Evolutionary conservation across 73 alveolate genomes (phyloP), one percentile per base, ranked within the genome.

Genomic region (Durusdinium trenchii): DNA sequence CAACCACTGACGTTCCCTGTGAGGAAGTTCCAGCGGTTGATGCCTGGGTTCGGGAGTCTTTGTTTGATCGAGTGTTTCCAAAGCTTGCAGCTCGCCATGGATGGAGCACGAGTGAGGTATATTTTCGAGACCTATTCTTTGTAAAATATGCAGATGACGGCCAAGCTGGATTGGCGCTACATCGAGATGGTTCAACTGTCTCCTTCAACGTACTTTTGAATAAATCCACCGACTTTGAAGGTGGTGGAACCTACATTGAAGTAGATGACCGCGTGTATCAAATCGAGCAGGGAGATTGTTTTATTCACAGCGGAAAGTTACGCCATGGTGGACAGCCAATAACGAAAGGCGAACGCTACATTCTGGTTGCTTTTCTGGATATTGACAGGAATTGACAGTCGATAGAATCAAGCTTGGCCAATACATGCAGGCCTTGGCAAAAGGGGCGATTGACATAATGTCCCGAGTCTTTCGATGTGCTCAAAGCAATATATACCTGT

Each of bases 311-410:
- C 43, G 98, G 98, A 6, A 91, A 91, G 76, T 60, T 91, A n/a
- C 98, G 98, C 48, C 98, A 91, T 78, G 98, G 98, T 47, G 98
- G 98, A 35, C 98, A 91, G 98, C 98, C 98, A 18, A 43, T 91
- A 47, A 91, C 98, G 43, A 67, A 57, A 47, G 98, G 98, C 45
- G 98, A 91, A 89, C 87, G 98, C 43, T 91, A 47, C 38, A 91
- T 91, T 36, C 48, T 91, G 45, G 98, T 91, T 71, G 98, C 90
- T 35, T 91, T 91, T 52, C 90, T 91, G 45, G 98, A 91, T 38
- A 36, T 91, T 35, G 94, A 83, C 0, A 75, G 46, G 38, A 45
- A 26, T 43, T 23, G 45, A 45, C 87, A 40, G 6, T 36, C 78
- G 78, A 64, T 51, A 0, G 85, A 32, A 23, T 7, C 20, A n/a